phyloP scores from a whole-genome alignment of 306 rosid genomes.

The Sechiopsis laciniata region DNA sequence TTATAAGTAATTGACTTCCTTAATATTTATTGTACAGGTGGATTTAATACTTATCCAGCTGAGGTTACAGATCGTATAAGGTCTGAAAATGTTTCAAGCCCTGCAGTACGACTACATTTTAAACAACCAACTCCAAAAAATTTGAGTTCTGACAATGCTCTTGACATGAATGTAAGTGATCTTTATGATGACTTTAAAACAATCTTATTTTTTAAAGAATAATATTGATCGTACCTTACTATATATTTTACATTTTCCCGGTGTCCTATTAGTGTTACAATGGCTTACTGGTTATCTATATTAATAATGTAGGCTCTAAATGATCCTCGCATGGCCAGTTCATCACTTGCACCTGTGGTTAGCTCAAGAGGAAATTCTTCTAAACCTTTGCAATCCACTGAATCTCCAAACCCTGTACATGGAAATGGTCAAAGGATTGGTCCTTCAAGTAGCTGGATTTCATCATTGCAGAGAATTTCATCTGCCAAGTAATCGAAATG shows the following conservation, averaged over 20 bases:
- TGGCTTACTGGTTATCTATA: not conserved
- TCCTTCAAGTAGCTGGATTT: conserved; percentile 86
- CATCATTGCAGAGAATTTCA: conserved; percentile 68
- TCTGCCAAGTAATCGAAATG: conserved; percentile 56
- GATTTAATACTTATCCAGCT: conserved; percentile 34
- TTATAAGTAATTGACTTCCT: conserved; percentile 7
- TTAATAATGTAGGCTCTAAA: conserved; percentile 47
- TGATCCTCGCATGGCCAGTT: conserved; percentile 48
- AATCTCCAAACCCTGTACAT: conserved; percentile 44
- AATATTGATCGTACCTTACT: not conserved
- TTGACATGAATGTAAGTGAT: conserved; percentile 60
- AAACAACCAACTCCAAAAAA: conserved; percentile 54
- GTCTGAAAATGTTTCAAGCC: conserved; percentile 47
- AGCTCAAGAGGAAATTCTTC: conserved; percentile 51
- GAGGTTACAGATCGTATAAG: conserved; percentile 54
- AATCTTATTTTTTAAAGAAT: not conserved
- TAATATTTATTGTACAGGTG: conserved; percentile 29
- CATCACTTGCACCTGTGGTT: conserved; percentile 49
- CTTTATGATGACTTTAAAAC: not conserved
- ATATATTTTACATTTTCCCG: not conserved
- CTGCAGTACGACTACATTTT: conserved; percentile 65
- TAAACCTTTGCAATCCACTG: conserved; percentile 49
- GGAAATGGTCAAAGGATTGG: conserved; percentile 58
- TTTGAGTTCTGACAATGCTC: conserved; percentile 49
- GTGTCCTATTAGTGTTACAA: not conserved